Base-by-base conservation (phyloP, 768 basidiomycete genomes). In the Psilocybe sp. region DNA sequence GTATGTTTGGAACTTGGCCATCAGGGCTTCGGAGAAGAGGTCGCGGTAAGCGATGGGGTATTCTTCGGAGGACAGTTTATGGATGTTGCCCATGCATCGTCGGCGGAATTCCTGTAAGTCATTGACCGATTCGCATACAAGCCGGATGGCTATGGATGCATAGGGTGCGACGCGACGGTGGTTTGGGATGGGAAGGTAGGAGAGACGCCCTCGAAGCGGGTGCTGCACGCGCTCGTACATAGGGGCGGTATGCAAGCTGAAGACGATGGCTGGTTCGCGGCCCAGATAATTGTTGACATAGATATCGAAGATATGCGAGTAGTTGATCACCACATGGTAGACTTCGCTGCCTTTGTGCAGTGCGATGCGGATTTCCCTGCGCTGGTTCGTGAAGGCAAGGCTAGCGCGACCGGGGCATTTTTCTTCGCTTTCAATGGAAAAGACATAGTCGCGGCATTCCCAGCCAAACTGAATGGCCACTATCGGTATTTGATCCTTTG, bases 391-490 rank as follows among this genome's bases (percentile, higher is more conserved):
- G 52, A 77, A 81, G 33, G 44, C 43, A 23, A 83, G 54, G 12
- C 37, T 19, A n/a, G 70, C 69, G 19, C 47, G 34, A 9, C 49
- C 49, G 39, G 40, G 37, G 41, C 63, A 67, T 6, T 37, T 13
- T 19, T 68, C 63, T 63, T 81, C 79, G 73, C 77, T 82, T 63
- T 87, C 84, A 39, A 78, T 62, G 14, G 85, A 88, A 51, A 79
- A 75, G 0, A 73, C 69, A 4, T 67, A 61, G 56, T 83, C 82
- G n/a, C 82, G 72, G 51, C 82, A 84, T 56, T 74, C 68, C 82
- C 82, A 82, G 12, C 81, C 79, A 54, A 84, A 83, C 55, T 84
- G 82, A 20, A 86, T 53, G 4, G 64, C 58, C 4, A 51, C 52
- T 43, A 83, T 57, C 6, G 55, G 47, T 19, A 79, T 63, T 7